Conservation (phyloP, 2,329 filamentous ascomycete genomes). For the Xylariaceae sp. region DNA sequence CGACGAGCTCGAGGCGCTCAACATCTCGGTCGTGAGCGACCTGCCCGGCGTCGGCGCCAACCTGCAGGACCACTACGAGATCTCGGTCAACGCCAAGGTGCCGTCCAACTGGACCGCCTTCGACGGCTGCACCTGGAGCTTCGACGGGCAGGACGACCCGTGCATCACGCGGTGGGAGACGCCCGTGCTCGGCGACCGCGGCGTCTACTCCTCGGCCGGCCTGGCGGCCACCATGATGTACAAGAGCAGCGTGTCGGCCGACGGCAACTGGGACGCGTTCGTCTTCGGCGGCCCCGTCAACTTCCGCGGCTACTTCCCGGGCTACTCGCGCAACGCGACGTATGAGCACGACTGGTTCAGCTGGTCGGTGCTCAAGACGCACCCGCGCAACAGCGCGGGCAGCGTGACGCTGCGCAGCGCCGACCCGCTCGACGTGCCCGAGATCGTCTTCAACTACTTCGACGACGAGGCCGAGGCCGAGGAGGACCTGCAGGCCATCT, state of each 20-base stretch:
- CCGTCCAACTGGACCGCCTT: slow-evolving; percentile 11
- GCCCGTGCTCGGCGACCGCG: slow-evolving; percentile 1
- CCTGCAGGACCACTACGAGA: slow-evolving; percentile 44
- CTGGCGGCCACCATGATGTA: slow-evolving; percentile 2
- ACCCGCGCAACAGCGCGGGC: slow-evolving; percentile 49
- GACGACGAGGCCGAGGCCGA: slow-evolving; percentile 39
- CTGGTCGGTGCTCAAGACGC: slow-evolving; percentile 44
- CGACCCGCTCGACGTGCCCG: slow-evolving; percentile 56
- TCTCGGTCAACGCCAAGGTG: slow-evolving; percentile 29
- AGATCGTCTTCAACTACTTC: slow-evolving; percentile 57
- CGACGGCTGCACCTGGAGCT: slow-evolving; percentile 7
- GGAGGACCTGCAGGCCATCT: slow-evolving; percentile 17
- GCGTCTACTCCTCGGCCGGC: slow-evolving; percentile 1
- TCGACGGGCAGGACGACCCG: slow-evolving; percentile 1
- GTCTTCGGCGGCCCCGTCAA: slow-evolving; percentile 4
- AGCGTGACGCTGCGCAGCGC: slow-evolving; percentile 52
- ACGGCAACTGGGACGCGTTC: slow-evolving; percentile 3
- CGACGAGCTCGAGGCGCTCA: slow-evolving; percentile 35
- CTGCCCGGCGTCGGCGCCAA: slow-evolving; percentile 48
- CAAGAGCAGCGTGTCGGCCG: slow-evolving; percentile 2
- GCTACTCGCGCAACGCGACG: slow-evolving; percentile 14
- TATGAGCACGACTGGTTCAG: slow-evolving; percentile 29
- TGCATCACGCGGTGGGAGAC: slow-evolving; percentile 2
- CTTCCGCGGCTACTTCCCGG: slow-evolving; percentile 17
- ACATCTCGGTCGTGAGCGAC: slow-evolving; percentile 38